Evolutionary conservation across 1,284 basidiomycete species (phyloP), one percentile per base, ranked within the genome.

Genomic region (Pholiota adiposa): DNA sequence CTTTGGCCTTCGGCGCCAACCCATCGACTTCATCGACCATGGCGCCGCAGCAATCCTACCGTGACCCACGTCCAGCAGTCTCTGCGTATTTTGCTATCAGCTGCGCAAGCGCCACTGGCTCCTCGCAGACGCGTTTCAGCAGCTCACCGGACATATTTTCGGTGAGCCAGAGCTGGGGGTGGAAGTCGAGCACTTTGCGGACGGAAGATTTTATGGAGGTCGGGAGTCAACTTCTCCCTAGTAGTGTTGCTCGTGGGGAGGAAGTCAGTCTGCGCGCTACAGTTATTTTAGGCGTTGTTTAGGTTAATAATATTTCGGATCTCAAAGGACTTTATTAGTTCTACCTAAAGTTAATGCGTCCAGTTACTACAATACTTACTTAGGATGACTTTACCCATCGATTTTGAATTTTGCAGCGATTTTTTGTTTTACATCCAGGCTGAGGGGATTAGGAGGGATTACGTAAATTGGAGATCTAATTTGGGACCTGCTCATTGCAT

Each of bases 91-190:
- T 98, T 69, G 85, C 85, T 46, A 89, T 97, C 62, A 86, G 86
- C 60, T 96, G 94, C 69, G 86, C 91, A 0, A 91, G 86, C 56
- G 87, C 90, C 11, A 88, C 92, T 5, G 94, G 96, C 6, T 87
- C 89, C 3, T 89, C 89, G 21, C 80, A 95, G 67, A 95, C 93
- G 48, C 83, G 88, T 49, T 97, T 97, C 71, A 84, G 87, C 59
- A 94, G 92, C 61, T 86, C 89, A 0, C 96, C 95, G 1, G 95
- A 97, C 71, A 82, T 85, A 50, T 97, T 98, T 70, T 83, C 87
- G 21, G 81, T 95, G 49, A 84, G 84, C 63, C 88, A 90, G 76
- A 90, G 90, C 68, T 92, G 89, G 90, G 89, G 90, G 1, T 92
- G 90, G 89, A 92, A 91, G 75, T 85, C 85, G 62, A 87, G 87